phyloP scores from a whole-genome alignment of 768 basidiomycete genomes.

The Boletellus ananiceps region DNA sequence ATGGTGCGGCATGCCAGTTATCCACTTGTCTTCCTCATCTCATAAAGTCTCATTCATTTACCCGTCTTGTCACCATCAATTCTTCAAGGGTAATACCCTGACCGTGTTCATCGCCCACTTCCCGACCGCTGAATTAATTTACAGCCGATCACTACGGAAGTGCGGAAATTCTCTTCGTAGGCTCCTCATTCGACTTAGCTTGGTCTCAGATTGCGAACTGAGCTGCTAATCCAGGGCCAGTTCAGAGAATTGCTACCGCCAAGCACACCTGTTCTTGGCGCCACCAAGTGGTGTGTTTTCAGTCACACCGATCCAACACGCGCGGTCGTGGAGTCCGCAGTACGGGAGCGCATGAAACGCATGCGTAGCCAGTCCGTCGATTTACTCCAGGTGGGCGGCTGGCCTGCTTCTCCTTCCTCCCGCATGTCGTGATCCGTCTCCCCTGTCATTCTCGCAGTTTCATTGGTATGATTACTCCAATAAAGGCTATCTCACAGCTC shows the following conservation, averaged over 20 bases:
- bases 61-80: constrained; percentile 2
- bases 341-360: constrained; percentile 66
- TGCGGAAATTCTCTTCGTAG: constrained; percentile 76
- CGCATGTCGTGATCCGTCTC: background rate
- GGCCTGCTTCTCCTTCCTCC: background rate
- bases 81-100: constrained; percentile 24
- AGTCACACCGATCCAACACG: constrained; percentile 47
- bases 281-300: constrained; percentile 88
- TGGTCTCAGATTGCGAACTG: background rate
- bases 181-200: constrained; percentile 18
- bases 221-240: constrained; percentile 51
- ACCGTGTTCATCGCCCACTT: background rate
- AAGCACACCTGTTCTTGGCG: constrained; percentile 51
- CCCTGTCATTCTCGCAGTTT: constrained; percentile 42
- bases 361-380: constrained; percentile 60
- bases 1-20: constrained; percentile 43
- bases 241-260: constrained; percentile 48
- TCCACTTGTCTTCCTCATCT: constrained; percentile 13
- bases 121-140: constrained; percentile 11
- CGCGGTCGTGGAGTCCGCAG: constrained; percentile 53
- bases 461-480: constrained; percentile 73
- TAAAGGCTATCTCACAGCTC: constrained; percentile 43
- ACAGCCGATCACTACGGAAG: constrained; percentile 85
- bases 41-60: constrained; percentile 3
- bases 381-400: constrained; percentile 56